phyloP scores from a whole-genome alignment of 2,329 filamentous ascomycete genomes.

The Colletotrichum caudatum region DNA sequence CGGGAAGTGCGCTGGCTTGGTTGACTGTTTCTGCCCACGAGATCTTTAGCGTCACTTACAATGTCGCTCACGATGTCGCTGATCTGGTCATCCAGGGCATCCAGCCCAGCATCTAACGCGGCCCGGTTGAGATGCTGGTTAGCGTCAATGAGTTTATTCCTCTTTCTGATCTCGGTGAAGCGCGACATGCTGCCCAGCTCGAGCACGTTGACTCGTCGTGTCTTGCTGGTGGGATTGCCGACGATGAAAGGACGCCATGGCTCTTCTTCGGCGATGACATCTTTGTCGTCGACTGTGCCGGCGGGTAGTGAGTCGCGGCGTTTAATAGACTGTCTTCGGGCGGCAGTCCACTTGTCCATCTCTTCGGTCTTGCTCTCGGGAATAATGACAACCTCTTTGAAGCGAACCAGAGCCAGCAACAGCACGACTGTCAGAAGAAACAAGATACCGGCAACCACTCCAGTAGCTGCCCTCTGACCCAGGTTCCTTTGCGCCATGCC shows the following conservation, averaged over 20 bases:
- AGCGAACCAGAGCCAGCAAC: conserved; percentile 71
- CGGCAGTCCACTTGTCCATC: conserved; percentile 65
- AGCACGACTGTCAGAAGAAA: conserved; percentile 74
- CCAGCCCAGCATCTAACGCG: conserved; percentile 52
- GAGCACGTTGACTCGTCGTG: conserved; percentile 76
- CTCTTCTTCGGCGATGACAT: conserved; percentile 60
- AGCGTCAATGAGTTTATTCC: conserved; percentile 68
- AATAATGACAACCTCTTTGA: conserved; percentile 75
- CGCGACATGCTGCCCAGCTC: conserved; percentile 76
- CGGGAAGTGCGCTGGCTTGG: conserved; percentile 11
- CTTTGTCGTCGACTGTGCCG: conserved; percentile 43
- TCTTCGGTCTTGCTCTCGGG: conserved; percentile 68
- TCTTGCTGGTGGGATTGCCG: conserved; percentile 77
- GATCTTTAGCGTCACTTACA: conserved; percentile 49
- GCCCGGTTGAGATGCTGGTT: conserved; percentile 53
- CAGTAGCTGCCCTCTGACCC: conserved; percentile 76
- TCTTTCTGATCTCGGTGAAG: conserved; percentile 78
- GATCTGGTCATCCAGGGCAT: conserved; percentile 54
- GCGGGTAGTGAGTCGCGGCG: conserved; percentile 57
- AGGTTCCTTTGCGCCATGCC: conserved; percentile 74
- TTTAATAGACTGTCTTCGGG: conserved; percentile 61
- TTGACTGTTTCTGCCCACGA: conserved; percentile 41
- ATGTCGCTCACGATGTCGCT: conserved; percentile 52
- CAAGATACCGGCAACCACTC: conserved; percentile 75
- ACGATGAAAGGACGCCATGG: conserved; percentile 79